Percentiles rank a stretch among this genome's conserved stretches.
phyloP scores from a whole-genome alignment of 2,329 filamentous ascomycete genomes.

The Ustulina deusta region DNA sequence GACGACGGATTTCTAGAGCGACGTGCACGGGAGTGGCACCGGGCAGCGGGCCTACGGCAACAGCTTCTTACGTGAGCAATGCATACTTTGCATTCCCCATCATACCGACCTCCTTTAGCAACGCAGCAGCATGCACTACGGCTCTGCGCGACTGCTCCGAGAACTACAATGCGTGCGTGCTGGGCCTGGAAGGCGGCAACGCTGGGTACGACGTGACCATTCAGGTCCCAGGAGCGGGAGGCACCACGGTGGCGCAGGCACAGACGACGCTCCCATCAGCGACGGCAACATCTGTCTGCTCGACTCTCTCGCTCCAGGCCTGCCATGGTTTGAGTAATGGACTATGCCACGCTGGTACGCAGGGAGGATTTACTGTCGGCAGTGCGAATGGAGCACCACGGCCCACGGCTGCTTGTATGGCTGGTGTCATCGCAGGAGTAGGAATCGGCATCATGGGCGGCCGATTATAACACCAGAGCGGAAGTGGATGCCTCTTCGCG shows the following conservation, averaged over 20 bases:
- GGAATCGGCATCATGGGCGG: slow-evolving; percentile 50
- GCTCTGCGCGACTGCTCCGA: slow-evolving; percentile 64
- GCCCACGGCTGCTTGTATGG: slow-evolving; percentile 48
- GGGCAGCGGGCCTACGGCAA: slow-evolving; percentile 51
- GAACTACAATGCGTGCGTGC: slow-evolving; percentile 67
- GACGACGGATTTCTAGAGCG: slow-evolving; percentile 53
- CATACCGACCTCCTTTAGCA: slow-evolving; percentile 64
- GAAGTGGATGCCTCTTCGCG: not conserved
- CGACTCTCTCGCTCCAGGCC: slow-evolving; percentile 64
- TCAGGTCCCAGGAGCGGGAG: slow-evolving; percentile 64
- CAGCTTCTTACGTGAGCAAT: slow-evolving; percentile 67
- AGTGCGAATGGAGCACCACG: slow-evolving; percentile 46
- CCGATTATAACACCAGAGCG: slow-evolving; percentile 38
- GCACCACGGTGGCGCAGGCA: slow-evolving; percentile 63
- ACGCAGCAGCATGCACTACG: slow-evolving; percentile 63
- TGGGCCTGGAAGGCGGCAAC: slow-evolving; percentile 58
- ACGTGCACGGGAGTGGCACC: slow-evolving; percentile 69
- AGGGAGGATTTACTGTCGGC: slow-evolving; percentile 47
- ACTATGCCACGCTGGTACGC: slow-evolving; percentile 54
- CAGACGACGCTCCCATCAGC: slow-evolving; percentile 56
- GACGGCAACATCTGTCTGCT: slow-evolving; percentile 66
- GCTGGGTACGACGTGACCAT: slow-evolving; percentile 66
- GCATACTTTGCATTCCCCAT: slow-evolving; percentile 71
- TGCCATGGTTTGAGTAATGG: slow-evolving; percentile 60
- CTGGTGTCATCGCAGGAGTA: slow-evolving; percentile 49